These are phyloP conservation scores for Backusella liffmaniae DNA, from an alignment of 192 early-diverging fungal genomes.

Conservation along the genomic window DNA sequence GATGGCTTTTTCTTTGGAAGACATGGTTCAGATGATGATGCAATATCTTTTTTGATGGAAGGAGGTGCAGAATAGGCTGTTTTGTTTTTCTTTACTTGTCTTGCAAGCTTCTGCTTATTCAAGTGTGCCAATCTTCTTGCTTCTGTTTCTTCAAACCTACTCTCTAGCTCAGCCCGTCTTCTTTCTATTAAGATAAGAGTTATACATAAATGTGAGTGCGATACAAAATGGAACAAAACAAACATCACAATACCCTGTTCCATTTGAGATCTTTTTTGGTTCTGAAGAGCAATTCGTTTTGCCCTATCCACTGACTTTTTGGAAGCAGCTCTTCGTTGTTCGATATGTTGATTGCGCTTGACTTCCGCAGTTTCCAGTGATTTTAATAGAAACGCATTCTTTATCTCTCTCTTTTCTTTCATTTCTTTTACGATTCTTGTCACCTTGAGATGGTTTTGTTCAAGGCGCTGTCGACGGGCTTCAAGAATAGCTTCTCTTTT, in stretches of 20 bases:
- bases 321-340: constrained; percentile 15
- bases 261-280: constrained; percentile 4
- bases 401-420: constrained; percentile 13
- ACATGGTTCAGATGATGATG: background rate
- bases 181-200: background rate
- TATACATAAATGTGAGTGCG: background rate
- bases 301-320: constrained; percentile 27
- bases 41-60: background rate
- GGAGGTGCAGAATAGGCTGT: background rate
- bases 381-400: background rate
- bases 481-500: constrained; percentile 27
- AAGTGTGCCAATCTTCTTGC: constrained; percentile 9
- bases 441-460: constrained; percentile 21
- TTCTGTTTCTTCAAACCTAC: constrained; percentile 10
- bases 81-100: background rate
- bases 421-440: constrained; percentile 13
- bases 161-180: constrained; percentile 11
- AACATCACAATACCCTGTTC: constrained; percentile 11
- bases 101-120: background rate
- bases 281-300: constrained; percentile 15
- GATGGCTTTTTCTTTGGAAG: background rate
- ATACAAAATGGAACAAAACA: background rate
- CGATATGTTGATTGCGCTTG: constrained; percentile 20
- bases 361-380: constrained; percentile 18
- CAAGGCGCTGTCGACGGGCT: constrained; percentile 12